Evolutionary conservation across 139 green algal species (phyloP), one percentile per base, ranked within the genome.

Genomic region (Chlorella sorokiniana): DNA sequence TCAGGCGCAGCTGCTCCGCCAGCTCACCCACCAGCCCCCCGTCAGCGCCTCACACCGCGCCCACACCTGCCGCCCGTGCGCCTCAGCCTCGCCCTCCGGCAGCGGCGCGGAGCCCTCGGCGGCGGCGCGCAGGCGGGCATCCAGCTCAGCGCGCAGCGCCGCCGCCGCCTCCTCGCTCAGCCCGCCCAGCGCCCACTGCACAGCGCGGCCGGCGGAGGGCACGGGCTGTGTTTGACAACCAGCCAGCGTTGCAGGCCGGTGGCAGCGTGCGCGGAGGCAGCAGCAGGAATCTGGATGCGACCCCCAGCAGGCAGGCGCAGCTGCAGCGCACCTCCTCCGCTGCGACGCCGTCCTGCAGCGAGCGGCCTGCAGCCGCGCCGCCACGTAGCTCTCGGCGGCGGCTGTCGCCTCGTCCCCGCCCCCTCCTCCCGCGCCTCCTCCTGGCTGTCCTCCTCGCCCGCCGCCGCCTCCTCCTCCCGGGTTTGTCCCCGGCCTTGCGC

Each of bases 1-100:
- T 96, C 20, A 98, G 89, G 25, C 97, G 90, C 85, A 99, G 91
- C 90, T 98, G 94, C 91, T 99, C 97, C 52, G 95, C 87, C 48
- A 99, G 93, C 89, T 99, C 97, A 33, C 83, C 86, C 23, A 91
- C 63, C 74, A 94, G 70, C 80, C 85, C 42, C 48, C 80, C 0
- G 94, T 97, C 52, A 99, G 89, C 25, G 89, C 86, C 81, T 98
- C 94, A 83, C 92, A 97, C 27, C 84, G 87, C 9, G 59, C 42
- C 96, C 96, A 98, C 76, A 96, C 79, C 76, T 91, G 85, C 10
- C 42, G 71, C 18, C 90, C 91, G 29, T 80, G 75, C 69, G 56
- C 83, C 48, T 79, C 83, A 4, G 31, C 77, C 3, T 79, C 81
- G 2, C 81, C 85, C 9, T 65, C 42, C 51, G 81, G 38, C 59